Evolutionary conservation across 2,329 filamentous ascomycete genomes (phyloP), one percentile per base, ranked within the genome.

Genomic region (Grosmannia clavigera): DNA sequence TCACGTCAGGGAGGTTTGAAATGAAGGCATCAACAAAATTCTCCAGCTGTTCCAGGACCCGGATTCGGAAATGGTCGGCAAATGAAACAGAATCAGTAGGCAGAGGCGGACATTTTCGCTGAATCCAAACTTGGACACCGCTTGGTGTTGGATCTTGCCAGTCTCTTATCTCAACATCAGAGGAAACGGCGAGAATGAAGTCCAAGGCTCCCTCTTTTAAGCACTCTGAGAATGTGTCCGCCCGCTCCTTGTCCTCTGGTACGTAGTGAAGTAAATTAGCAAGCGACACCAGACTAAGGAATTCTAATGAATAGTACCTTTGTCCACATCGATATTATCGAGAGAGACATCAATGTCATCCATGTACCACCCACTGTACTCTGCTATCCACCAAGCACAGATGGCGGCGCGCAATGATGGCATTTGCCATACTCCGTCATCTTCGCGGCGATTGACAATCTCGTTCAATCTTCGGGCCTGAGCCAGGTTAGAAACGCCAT

Each of bases 181-280:
- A 85, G 58, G 90, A 88, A 55, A 96, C 79, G 0, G 90, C 87
- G 22, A 99, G 80, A 64, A 97, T 82, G 68, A 96, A 95, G 68
- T 97, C 91, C 64, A 99, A 88, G 5, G 90, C 91, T 5, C 92
- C 92, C 64, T 97, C 91, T 67, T 91, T 89, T 7, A 97, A 74
- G 3, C 88, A 82, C 58, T 89, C 84, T 59, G 86, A 77, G 67
- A 95, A 95, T 43, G 84, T 79, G 61, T 86, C 86, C 2, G 86
- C 84, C 61, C 90, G 80, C 64, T 85, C 80, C 56, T 83, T 82
- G 58, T 87, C 83, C 71, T 94, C 90, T 73, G 35, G 3, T 22
- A 1, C 12, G 16, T 9, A 40, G 14, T 27, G 7, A n/a, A 33
- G n/a, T n/a, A 38, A 5, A 33, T 55, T 55, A 56, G 52, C 16